Evolutionary conservation across 2,329 filamentous ascomycete genomes (phyloP).

Genomic region (Aureobasidium sp.): DNA sequence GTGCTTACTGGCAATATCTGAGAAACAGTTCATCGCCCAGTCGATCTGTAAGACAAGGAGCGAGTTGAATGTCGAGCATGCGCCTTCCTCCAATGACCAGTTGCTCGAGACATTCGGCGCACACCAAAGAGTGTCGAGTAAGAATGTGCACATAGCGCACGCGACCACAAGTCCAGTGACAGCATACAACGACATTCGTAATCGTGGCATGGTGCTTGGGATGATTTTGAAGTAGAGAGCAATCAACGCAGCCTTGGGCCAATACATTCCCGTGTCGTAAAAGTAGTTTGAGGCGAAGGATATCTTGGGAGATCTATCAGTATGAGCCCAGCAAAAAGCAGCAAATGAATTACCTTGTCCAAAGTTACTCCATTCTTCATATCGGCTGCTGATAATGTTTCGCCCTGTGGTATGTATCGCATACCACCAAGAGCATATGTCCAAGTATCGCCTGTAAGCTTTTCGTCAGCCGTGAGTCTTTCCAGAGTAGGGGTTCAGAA

Average conservation of each 20-base stretch:
- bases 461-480: not conserved
- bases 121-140: conserved; percentile 1
- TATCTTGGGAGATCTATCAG: not conserved
- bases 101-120: not conserved
- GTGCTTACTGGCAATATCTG: not conserved
- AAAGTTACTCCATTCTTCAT: not conserved
- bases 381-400: not conserved
- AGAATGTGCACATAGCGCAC: not conserved
- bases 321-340: too few relatives aligned
- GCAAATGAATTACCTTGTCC: not conserved
- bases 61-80: conserved; percentile 5
- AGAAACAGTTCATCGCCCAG: not conserved
- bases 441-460: not conserved
- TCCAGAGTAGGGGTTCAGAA: too few relatives aligned
- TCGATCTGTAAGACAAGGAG: conserved; percentile 1
- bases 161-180: not conserved
- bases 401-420: not conserved
- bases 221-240: conserved; percentile 8
- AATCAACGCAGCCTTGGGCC: not conserved
- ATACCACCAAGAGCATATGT: conserved; percentile 5
- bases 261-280: conserved; percentile 9
- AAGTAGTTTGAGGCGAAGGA: conserved; percentile 8
- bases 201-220: conserved; percentile 1
- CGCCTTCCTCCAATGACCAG: conserved; percentile 5
- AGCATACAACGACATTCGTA: not conserved